Evolutionary conservation across 805 yeast genomes (phyloP), one percentile per base, ranked within the genome.

Genomic region (Starmerella bombi): DNA sequence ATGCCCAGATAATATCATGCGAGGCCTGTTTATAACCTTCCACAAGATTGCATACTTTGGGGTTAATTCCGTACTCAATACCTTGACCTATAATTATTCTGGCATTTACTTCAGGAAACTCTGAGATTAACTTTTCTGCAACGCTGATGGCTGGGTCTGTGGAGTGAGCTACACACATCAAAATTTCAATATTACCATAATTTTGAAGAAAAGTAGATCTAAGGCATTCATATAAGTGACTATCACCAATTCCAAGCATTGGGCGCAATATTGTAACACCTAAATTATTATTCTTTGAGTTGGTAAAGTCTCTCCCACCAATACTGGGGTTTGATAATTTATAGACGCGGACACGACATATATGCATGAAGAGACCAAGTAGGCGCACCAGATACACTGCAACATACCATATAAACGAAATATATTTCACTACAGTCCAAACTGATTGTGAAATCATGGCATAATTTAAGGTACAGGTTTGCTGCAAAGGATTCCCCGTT

Each of bases 11-110:
- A 16, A 80, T 69, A 54, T 84, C 94, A 58, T 72, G 64, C 50
- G 72, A 70, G 6, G 94, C 88, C 2, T 59, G 59, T 30, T 63
- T 57, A 54, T 77, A 82, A 5, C 93, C 94, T 57, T 80, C 80
- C n/a, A 84, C 75, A 34, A 84, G 62, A 59, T 84, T 84, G 59
- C 83, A 82, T 41, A 84, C 81, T 59, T 84, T 84, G 5, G 95
- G 95, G 52, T 84, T 84, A 4, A 93, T 91, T 2, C 94, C 94
- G 52, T 64, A 78, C 48, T 47, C 43, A 5, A 3, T 12, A 4
- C 51, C 60, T 16, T 63, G 59, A 34, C 74, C 79, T 2, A 78
- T 58, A 45, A 82, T 54, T 4, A 84, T 61, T 45, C 66, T 65
- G 17, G 83, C 70, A 51, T 79, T 74, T 5, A 75, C 63, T 2